Base-by-base conservation (phyloP, 2,329 filamentous ascomycete species). In the Neofusicoccum umdonicola region DNA sequence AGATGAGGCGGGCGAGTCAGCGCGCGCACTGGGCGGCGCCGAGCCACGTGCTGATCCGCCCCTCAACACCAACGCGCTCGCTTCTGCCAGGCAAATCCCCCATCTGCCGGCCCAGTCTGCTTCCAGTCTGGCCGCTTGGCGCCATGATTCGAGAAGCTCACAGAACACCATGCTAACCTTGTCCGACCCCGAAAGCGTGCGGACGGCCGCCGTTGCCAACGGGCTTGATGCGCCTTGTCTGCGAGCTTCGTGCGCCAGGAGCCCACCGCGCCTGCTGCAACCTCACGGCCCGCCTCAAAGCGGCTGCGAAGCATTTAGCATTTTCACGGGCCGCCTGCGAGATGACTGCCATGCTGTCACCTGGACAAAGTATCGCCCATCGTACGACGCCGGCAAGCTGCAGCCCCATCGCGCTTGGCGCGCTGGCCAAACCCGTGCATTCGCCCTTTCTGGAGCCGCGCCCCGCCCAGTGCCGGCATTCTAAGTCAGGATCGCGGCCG, bases 61-160 rank as follows among this genome's bases (percentile, higher is more conserved):
- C 9, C 41, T 44, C 56, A 60, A 60, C 56, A 60, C 56, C 56
- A 60, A 22, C 27, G 27, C n/a, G 12, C 50, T 52, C 50, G 50
- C 50, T 50, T 50, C 47, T 13, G 12, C 47, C 22, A 7, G 19
- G 19, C 13, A 22, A 50, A 19, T 39, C 37, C 37, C 22, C 35
- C 52, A 41, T 19, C 13, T 39, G 13, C 39, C 27, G 6, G 5
- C 39, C 52, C 52, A 44, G 13, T 1, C 52, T 57, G 52, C 39
- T 35, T 57, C 27, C 42, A 45, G 41, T 8, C 56, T 37, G 13
- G 56, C 17, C 17, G 17, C 27, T 45, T 17, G 15, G 27, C 56
- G 17, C 4, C 41, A 44, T 47, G 41, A 60, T 47, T 45, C 56
- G 56, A 37, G 52, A 57, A 44, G 12, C 56, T 34, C 22, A 11